Percentiles rank a stretch among this genome's conserved stretches.
phyloP scores from a whole-genome alignment of 331 rosid species.

The Quercus tomentella region DNA sequence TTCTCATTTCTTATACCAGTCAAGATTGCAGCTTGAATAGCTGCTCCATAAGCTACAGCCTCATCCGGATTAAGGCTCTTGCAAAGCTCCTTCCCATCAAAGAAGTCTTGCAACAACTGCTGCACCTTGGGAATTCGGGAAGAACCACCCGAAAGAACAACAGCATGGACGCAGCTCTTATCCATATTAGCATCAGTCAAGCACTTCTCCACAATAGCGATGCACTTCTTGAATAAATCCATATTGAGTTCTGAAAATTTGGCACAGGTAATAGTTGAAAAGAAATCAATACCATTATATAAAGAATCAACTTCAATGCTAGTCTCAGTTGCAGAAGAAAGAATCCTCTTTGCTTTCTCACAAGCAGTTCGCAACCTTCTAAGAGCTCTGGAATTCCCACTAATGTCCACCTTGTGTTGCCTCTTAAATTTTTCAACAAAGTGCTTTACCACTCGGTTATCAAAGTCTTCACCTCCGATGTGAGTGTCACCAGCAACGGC shows the following conservation, averaged over 20 bases:
- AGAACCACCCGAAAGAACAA: neutral
- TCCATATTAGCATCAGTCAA: no score
- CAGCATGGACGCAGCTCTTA: neutral
- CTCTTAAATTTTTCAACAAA: no score
- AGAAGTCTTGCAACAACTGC: neutral
- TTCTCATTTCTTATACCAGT: neutral
- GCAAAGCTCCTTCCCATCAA: slow-evolving; percentile 6
- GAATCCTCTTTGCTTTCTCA: neutral
- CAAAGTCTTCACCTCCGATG: no score
- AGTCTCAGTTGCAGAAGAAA: neutral
- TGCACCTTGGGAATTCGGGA: neutral
- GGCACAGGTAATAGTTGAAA: neutral
- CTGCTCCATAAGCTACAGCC: slow-evolving; percentile 25
- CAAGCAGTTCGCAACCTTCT: neutral
- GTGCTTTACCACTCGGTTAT: no score
- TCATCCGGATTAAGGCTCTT: slow-evolving; percentile 7
- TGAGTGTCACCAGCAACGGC: neutral
- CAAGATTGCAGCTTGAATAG: slow-evolving; percentile 8
- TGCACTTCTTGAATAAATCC: no score
- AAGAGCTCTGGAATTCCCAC: neutral
- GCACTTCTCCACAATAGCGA: no score
- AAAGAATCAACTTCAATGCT: neutral
- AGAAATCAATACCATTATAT: neutral
- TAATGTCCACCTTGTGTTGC: no score
- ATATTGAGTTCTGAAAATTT: no score